Evolutionary conservation across 1,284 basidiomycete species (phyloP).

Genomic region (Polyporus tsugae): DNA sequence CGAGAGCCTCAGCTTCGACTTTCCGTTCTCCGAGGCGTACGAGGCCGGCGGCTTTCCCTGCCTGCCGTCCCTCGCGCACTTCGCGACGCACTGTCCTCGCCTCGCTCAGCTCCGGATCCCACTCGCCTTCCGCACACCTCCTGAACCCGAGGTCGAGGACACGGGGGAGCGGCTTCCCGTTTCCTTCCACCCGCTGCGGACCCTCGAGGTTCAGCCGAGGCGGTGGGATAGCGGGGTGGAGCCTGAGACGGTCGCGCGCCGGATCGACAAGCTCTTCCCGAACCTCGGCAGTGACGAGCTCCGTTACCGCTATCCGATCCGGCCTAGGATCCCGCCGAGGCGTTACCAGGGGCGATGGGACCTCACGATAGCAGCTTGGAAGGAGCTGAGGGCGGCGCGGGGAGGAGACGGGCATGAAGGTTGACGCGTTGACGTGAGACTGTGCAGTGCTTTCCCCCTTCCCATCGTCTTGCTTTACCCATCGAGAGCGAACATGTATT

Average conservation of each 20-base stretch:
- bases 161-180: neutral
- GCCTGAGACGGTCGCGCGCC: neutral
- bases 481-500: no score
- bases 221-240: neutral
- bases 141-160: neutral
- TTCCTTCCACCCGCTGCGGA: neutral
- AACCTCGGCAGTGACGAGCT: neutral
- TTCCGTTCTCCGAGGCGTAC: neutral
- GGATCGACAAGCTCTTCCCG: slow-evolving; percentile 3
- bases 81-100: slow-evolving; percentile 1
- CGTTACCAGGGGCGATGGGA: neutral
- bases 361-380: neutral
- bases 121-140: neutral
- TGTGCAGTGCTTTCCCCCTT: no score
- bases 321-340: neutral
- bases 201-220: neutral
- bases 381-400: neutral
- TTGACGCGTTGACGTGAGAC: neutral
- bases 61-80: neutral
- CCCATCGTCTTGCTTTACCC: no score
- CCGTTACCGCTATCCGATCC: neutral
- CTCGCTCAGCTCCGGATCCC: neutral
- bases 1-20: neutral
- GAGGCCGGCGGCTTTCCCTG: neutral
- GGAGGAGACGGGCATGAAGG: neutral